Conservation (phyloP, 75 land plant species). For the Pinus albicaulis region DNA sequence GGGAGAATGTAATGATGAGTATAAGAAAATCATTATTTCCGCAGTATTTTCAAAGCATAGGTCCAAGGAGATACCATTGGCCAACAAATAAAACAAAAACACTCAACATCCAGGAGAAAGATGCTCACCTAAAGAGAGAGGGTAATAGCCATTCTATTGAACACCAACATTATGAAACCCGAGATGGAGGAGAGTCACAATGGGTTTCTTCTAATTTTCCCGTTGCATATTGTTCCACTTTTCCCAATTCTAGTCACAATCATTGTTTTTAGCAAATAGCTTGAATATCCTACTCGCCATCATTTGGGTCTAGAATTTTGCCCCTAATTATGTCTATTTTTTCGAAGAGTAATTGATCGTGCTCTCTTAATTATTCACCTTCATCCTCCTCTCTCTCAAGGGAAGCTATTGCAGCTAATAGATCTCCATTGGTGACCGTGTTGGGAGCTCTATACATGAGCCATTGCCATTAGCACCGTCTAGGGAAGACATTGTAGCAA, state of each 20-base stretch:
- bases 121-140: neutral
- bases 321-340: conserved; percentile 2
- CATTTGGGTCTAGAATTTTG: conserved; percentile 4
- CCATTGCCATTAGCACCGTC: neutral
- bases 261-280: neutral
- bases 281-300: neutral
- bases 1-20: conserved; percentile 59
- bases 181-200: too few species aligned
- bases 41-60: conserved; percentile 21
- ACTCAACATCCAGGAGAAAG: too few species aligned
- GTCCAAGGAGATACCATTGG: neutral
- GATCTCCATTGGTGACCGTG: neutral
- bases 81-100: neutral
- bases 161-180: too few species aligned
- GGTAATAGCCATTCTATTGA: conserved; percentile 1
- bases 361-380: neutral
- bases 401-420: too few species aligned
- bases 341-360: neutral
- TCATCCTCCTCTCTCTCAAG: too few species aligned
- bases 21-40: conserved; percentile 61
- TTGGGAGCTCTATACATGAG: neutral
- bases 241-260: conserved; percentile 7
- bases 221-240: neutral
- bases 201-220: neutral
- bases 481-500: neutral